Evolutionary conservation across 164 flowering plant species (phyloP).

Genomic region (Brasenia schreberi): DNA sequence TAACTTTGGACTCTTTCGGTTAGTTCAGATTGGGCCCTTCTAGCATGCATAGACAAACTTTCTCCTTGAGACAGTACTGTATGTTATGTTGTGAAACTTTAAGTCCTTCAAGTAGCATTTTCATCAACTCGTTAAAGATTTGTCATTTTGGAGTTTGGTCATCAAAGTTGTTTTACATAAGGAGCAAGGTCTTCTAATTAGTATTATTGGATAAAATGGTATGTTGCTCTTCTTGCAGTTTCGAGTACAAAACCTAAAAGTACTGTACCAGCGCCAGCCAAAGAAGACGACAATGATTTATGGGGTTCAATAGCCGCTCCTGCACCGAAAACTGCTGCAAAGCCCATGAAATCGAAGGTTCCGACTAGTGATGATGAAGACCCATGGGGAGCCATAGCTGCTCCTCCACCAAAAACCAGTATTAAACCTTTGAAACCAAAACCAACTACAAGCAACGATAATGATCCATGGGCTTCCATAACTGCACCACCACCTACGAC

Average conservation of each 20-base stretch:
- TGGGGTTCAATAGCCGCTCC: constrained; percentile 70
- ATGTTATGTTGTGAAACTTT: too few relatives aligned
- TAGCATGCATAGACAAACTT: too few relatives aligned
- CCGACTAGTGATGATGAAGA: constrained; percentile 27
- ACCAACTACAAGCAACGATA: constrained; percentile 21
- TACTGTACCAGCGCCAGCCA: constrained; percentile 7
- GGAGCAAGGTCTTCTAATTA: too few relatives aligned
- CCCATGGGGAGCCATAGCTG: constrained; percentile 93
- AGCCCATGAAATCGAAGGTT: constrained; percentile 36
- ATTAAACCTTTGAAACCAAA: constrained; percentile 46
- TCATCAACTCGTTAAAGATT: too few relatives aligned
- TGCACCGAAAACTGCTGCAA: constrained; percentile 48
- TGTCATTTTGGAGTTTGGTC: too few relatives aligned
- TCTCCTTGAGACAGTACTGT: too few relatives aligned
- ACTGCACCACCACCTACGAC: constrained; percentile 93
- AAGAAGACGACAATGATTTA: constrained; percentile 14
- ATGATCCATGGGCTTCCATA: constrained; percentile 84
- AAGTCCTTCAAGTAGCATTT: too few relatives aligned
- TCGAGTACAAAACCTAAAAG: constrained; percentile 31
- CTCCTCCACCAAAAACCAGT: constrained; percentile 67
- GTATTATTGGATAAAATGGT: neutral
- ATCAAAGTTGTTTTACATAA: too few relatives aligned
- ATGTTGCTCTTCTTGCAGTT: constrained; percentile 15
- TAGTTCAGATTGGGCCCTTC: too few relatives aligned
- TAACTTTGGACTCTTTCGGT: too few relatives aligned